phyloP scores from a whole-genome alignment of 176 grass and related monocot genomes.

The Triticum monococcum region DNA sequence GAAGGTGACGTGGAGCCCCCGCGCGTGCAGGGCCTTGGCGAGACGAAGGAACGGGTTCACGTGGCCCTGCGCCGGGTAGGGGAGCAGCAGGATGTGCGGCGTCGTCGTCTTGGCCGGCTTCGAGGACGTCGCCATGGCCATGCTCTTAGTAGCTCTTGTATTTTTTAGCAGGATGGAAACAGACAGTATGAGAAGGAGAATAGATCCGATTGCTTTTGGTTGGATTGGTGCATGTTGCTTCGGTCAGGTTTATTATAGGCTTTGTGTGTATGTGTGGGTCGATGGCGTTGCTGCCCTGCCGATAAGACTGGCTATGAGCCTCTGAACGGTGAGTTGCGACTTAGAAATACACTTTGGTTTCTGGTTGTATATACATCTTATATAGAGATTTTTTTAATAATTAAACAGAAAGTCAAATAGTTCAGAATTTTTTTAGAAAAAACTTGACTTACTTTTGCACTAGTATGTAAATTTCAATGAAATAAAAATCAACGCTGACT shows the following conservation, averaged over 20 bases:
- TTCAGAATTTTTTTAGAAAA: too few species aligned
- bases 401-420: too few species aligned
- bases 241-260: not conserved
- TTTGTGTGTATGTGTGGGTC: not conserved
- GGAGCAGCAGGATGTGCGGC: slow-evolving; percentile 55
- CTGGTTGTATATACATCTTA: too few species aligned
- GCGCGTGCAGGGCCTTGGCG: slow-evolving; percentile 49
- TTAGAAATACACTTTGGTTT: too few species aligned
- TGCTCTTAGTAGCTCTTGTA: not conserved
- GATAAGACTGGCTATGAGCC: not conserved
- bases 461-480: too few species aligned
- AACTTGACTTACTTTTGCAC: too few species aligned
- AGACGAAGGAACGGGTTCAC: slow-evolving; percentile 63
- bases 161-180: too few species aligned
- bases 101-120: not conserved
- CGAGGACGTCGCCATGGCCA: not conserved
- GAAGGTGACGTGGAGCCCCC: slow-evolving; percentile 63
- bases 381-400: too few species aligned
- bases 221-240: too few species aligned
- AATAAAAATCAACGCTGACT: too few species aligned
- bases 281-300: not conserved
- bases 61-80: slow-evolving; percentile 79
- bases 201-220: not conserved
- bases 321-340: not conserved
- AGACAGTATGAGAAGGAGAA: too few species aligned